Evolutionary conservation across 768 basidiomycete genomes (phyloP), one percentile per base, ranked within the genome.

Genomic region (Suillus subaureus): DNA sequence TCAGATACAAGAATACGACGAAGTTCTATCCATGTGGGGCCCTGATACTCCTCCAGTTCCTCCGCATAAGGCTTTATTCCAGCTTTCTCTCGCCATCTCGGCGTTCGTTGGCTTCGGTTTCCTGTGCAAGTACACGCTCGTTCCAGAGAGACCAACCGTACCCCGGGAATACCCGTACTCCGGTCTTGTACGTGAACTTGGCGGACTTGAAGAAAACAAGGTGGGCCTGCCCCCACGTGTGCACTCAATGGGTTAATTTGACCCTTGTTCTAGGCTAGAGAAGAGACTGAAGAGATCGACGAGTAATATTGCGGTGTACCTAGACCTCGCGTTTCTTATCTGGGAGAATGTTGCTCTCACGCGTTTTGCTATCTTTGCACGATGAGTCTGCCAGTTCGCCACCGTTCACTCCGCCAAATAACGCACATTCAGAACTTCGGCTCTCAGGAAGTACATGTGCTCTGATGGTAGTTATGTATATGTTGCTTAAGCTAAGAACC

Each of bases 1-100:
- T 54, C 71, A 95, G 93, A 77, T 93, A 39, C 93, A 92, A 66
- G 92, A 93, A 76, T 82, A 86, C 72, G 92, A 94, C 61, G 93
- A 95, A 71, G 80, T 91, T 28, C 77, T 90, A 64, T 92, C 90
- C 43, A 92, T 95, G 90, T 94, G 92, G 92, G 92, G 92, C 31
- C 92, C 92, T 26, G 93, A 95, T 71, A 80, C 86, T 35, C 85
- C 93, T 47, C 82, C 83, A 26, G 79, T 92, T 15, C 78, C 82
- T 15, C 88, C 91, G 31, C 75, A 82, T 8, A 82, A 75, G 2
- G 93, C 93, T 8, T 74, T 90, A 42, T 81, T 84, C 60, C 90
- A 90, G 54, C 90, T 95, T 73, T 69, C 84, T 15, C 74, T 89
- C 61, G 92, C 87, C 0, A 78, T 82, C 23, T 74, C 83, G 31